Evolutionary conservation across 2,329 filamentous ascomycete species (phyloP), one percentile per base, ranked within the genome.

Genomic region (Arthrobotrys musiformis): DNA sequence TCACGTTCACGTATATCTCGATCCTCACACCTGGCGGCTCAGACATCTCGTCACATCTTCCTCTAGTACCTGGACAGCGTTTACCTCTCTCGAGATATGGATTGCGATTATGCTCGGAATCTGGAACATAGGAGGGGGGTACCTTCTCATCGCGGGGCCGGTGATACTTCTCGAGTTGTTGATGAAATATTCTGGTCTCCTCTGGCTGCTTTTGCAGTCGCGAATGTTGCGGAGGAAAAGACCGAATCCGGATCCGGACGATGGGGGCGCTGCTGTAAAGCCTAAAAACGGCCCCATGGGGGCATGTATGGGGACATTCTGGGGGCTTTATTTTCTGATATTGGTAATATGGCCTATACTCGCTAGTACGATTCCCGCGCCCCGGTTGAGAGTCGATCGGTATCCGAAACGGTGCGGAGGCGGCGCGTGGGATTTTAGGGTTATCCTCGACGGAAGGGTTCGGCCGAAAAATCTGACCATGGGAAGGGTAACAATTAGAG

Each of bases 31-130:
- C 35, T 77, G 73, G 73, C 58, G 73, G 7, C 13, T 28, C 0
- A 60, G 64, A 22, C 30, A 8, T 7, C 26, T 26, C 13, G n/a
- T 76, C 17, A 76, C 72, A 3, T 24, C 33, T 5, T 35, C 56
- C 5, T 9, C 22, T 22, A 50, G 6, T 13, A 7, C 24, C 9
- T 64, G 64, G 64, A 61, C 64, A 8, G 26, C 64, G 2, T 77
- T 77, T 40, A 66, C 40, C 6, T 64, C 58, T 4, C 33, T 70
- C 0, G 58, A 70, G 24, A 64, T 77, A 52, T 77, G 72, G 72
- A 48, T 70, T 0, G 52, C 58, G 4, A 66, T 77, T 7, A 77
- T 77, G 72, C 64, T 77, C 11, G 64, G 72, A 7, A 44, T 77
- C 11, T 70, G 19, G 22, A 77, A 77, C 26, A 15, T 66, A 15